Evolutionary conservation across 164 flowering plant genomes (phyloP), one percentile per base, ranked within the genome.

Genomic region (Chimonanthus praecox): DNA sequence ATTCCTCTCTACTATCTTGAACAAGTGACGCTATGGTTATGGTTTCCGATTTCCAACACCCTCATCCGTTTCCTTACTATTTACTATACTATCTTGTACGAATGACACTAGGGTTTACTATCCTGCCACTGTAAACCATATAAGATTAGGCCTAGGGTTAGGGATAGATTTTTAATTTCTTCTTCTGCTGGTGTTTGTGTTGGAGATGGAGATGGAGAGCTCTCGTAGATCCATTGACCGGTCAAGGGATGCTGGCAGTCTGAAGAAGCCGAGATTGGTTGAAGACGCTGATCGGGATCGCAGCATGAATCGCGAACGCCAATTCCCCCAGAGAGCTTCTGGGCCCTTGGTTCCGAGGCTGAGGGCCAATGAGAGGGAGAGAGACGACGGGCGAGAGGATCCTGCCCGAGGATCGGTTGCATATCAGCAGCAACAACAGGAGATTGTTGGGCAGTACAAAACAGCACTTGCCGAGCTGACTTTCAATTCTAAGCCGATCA

Each of bases 401-500:
- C 68, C 67, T 33, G 33, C 0, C 33, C 33, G 33, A 33, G 88
- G 79, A 64, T 61, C 82, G 73, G 70, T 4, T 10, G 46, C 13
- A 33, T 63, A 73, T 47, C 74, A 49, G 43, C 88, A 83, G 47
- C 89, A 82, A 74, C 87, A 83, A 62, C 88, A 85, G 71, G 98
- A 95, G 80, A 90, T 95, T 16, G 88, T 94, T 47, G 85, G 77
- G 73, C 97, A 91, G 91, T 95, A 95, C 82, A 88, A 82, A 83
- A 82, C 87, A 2, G 99, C 98, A 0, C 81, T 95, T 0, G 85
- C 92, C 3, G 99, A 95, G 83, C 87, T 95, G 60, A 95, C 97
- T 0, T 89, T 95, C 80, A 95, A 95, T 77, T 94, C 98, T 11
- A 95, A 95, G 78, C 99, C 99, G 44, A 94, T 94, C 43, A 96